Evolutionary conservation across 2,329 filamentous ascomycete genomes (phyloP), one percentile per base, ranked within the genome.

Genomic region (Cercospora beticola): DNA sequence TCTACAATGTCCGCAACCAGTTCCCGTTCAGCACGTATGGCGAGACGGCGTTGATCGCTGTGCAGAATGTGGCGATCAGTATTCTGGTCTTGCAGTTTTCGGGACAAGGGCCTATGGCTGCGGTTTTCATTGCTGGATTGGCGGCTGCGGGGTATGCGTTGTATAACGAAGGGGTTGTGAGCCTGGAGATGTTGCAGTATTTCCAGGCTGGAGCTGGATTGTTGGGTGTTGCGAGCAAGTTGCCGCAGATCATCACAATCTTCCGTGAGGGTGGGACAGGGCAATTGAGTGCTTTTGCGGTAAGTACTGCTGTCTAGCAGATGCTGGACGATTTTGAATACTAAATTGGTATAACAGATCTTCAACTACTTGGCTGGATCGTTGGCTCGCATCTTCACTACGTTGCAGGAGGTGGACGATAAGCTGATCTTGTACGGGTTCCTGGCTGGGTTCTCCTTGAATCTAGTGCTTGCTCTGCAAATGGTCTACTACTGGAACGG

Each of bases 21-120:
- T 97, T 97, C 75, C 94, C 95, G 3, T 97, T 99, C 82, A 96
- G 91, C 86, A 99, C 95, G 10, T 99, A 92, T 80, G 95, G 95
- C 80, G 95, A 99, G 86, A 94, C 93, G 30, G 93, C 92, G 43
- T 85, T 98, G 77, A 97, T 99, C 75, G 87, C 95, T 61, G 89
- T 90, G 68, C 95, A 99, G 84, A 97, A 99, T 81, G 88, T 98
- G 54, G 87, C 93, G 69, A 97, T 99, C 78, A 90, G 90, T 5
- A 88, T 93, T 61, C 81, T 98, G 75, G 93, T 99, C 52, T 84
- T 99, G 79, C 90, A 91, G 78, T 98, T 93, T 80, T 89, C 88
- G 68, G 91, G 91, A 9, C 87, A 88, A 73, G 83, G 85, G 0
- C 85, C 86, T 57, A 84, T 87, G 4, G 93, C 93, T 0, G 92